These are phyloP conservation scores for Colletotrichum coccodes DNA, from an alignment of 2,329 filamentous ascomycete species.

Conservation along the genomic window DNA sequence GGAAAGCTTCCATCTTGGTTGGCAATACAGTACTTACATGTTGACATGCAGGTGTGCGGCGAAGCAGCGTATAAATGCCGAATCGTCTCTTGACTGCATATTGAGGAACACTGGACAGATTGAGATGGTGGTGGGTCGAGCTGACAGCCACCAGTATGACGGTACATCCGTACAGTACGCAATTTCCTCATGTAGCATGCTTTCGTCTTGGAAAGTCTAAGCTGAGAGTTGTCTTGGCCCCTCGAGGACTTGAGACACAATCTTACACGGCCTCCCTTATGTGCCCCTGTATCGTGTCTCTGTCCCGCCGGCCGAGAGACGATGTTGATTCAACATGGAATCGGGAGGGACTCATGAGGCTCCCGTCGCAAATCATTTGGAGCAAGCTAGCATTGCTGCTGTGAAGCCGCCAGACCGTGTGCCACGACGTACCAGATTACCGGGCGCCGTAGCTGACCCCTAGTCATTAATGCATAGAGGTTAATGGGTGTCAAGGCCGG, in stretches of 20 bases:
- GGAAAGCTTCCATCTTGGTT: not conserved
- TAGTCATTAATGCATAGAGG: not conserved
- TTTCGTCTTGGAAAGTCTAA: constrained; percentile 13
- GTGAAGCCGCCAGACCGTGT: not conserved
- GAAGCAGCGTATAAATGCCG: not conserved
- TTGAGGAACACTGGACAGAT: not conserved
- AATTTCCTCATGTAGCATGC: not conserved
- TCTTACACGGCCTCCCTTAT: constrained; percentile 16
- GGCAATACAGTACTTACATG: not conserved
- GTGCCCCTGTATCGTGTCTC: constrained; percentile 6
- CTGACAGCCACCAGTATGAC: not conserved
- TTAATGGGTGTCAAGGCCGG: constrained; percentile 15
- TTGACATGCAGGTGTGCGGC: constrained; percentile 1
- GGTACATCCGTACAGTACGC: not conserved
- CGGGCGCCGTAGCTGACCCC: not conserved
- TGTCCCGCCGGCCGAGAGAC: not conserved
- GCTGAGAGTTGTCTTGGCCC: not conserved
- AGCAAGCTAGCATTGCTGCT: not conserved
- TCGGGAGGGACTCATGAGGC: not conserved
- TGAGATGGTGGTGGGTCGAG: not conserved
- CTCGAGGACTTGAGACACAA: constrained; percentile 14
- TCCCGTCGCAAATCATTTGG: not conserved
- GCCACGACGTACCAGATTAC: not conserved
- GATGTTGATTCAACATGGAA: not conserved
- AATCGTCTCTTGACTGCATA: not conserved